These are phyloP conservation scores for Hagleromyces aurorensis DNA, from an alignment of 805 yeast species.

Conservation along the genomic window DNA sequence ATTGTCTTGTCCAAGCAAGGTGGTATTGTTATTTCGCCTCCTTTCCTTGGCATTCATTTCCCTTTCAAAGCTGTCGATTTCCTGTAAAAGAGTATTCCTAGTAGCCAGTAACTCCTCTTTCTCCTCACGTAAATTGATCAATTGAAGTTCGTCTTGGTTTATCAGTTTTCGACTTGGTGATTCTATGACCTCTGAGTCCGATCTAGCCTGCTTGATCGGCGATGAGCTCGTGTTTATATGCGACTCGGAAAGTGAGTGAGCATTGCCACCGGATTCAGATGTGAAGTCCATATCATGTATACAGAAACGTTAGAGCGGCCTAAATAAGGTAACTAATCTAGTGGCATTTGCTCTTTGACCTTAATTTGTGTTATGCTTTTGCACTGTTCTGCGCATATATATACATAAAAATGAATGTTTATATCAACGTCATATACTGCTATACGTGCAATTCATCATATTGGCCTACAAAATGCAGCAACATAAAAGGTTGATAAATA, in stretches of 20 bases:
- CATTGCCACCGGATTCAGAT: conserved; percentile 12
- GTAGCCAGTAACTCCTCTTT: conserved; percentile 13
- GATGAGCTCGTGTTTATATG: background rate
- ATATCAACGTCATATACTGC: too few relatives aligned
- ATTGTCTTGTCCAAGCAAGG: conserved; percentile 9
- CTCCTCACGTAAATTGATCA: conserved; percentile 15
- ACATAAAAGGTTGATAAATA: too few relatives aligned
- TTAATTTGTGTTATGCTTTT: too few relatives aligned
- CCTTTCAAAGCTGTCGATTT: conserved; percentile 11
- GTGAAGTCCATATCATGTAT: conserved; percentile 20
- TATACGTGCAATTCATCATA: too few relatives aligned
- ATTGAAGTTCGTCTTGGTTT: conserved; percentile 11
- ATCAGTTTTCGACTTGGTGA: conserved; percentile 3
- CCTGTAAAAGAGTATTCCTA: conserved; percentile 14
- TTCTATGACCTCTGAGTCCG: conserved; percentile 1
- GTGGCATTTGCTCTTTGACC: too few relatives aligned
- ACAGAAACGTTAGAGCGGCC: background rate
- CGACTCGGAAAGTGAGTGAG: conserved; percentile 1
- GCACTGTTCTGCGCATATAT: too few relatives aligned
- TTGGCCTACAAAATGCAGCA: too few relatives aligned
- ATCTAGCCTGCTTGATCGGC: background rate
- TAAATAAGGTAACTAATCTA: background rate
- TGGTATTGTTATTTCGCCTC: background rate
- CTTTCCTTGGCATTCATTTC: background rate
- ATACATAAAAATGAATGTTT: too few relatives aligned